These are phyloP conservation scores for Suillus plorans DNA, from an alignment of 768 basidiomycete species.

Conservation along the genomic window DNA sequence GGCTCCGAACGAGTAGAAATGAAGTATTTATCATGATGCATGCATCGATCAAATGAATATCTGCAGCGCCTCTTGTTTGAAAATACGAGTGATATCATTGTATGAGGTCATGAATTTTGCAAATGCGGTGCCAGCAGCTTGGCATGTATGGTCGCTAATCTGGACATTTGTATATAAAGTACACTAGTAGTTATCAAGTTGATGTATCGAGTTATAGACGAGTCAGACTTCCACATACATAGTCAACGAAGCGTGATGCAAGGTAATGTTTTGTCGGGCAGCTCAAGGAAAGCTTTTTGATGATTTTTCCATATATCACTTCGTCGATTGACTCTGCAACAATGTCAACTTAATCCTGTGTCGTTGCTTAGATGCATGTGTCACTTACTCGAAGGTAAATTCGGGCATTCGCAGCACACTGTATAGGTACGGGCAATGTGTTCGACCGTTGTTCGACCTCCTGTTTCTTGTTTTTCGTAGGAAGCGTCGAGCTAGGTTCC, in stretches of 20 bases:
- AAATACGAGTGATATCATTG: background rate
- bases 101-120: background rate
- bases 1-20: background rate
- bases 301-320: background rate
- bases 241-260: background rate
- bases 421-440: background rate
- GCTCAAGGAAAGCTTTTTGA: background rate
- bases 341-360: background rate
- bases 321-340: background rate
- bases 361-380: background rate
- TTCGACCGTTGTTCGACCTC: background rate
- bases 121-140: background rate
- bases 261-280: background rate
- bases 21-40: background rate
- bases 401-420: background rate
- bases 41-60: background rate
- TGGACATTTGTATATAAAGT: background rate
- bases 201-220: background rate
- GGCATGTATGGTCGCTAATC: background rate
- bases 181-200: background rate
- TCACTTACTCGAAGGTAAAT: background rate
- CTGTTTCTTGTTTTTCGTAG: background rate
- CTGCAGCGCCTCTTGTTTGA: background rate
- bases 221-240: background rate
- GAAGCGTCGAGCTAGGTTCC: background rate